phyloP scores from a whole-genome alignment of 2,329 filamentous ascomycete species.

The Colletotrichum viniferum region DNA sequence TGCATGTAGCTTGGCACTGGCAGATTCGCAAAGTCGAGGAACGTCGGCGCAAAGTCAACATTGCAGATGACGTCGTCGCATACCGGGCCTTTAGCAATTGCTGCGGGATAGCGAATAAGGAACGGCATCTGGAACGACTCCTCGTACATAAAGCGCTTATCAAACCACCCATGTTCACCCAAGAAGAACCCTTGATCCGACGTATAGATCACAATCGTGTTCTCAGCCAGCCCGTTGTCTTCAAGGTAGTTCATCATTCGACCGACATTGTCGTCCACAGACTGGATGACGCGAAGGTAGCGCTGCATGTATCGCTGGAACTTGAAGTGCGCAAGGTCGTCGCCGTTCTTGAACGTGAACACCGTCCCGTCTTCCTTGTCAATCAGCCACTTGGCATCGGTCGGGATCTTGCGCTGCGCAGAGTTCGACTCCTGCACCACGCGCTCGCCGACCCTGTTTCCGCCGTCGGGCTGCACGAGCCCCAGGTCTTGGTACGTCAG shows the following conservation, averaged over 20 bases:
- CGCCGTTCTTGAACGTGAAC: conserved; percentile 46
- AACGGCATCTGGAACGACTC: conserved; percentile 63
- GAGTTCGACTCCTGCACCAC: conserved; percentile 29
- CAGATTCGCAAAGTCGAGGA: conserved; percentile 48
- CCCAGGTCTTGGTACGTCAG: conserved; percentile 55
- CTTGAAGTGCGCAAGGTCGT: conserved; percentile 56
- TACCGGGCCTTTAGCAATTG: conserved; percentile 41
- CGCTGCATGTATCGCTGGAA: conserved; percentile 62
- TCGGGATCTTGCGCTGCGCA: conserved; percentile 30
- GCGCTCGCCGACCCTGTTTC: conserved; percentile 39
- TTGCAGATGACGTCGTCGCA: conserved; percentile 56
- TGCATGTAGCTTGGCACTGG: conserved; percentile 55
- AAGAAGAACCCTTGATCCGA: conserved; percentile 62
- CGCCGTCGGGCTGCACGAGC: conserved; percentile 53
- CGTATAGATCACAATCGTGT: conserved; percentile 58
- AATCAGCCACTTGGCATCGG: conserved; percentile 35
- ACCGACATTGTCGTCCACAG: conserved; percentile 57
- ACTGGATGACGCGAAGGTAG: conserved; percentile 56
- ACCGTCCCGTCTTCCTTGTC: conserved; percentile 49
- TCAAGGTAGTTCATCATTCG: conserved; percentile 52
- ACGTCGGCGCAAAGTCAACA: conserved; percentile 58
- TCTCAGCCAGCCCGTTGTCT: conserved; percentile 40
- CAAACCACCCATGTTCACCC: conserved; percentile 62
- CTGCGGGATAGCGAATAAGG: conserved; percentile 47
- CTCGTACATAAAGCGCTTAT: conserved; percentile 64